Percentiles rank a stretch among this genome's conserved stretches.
Evolutionary conservation across 768 basidiomycete species (phyloP).

Genomic region (Lentinus tigrinus): DNA sequence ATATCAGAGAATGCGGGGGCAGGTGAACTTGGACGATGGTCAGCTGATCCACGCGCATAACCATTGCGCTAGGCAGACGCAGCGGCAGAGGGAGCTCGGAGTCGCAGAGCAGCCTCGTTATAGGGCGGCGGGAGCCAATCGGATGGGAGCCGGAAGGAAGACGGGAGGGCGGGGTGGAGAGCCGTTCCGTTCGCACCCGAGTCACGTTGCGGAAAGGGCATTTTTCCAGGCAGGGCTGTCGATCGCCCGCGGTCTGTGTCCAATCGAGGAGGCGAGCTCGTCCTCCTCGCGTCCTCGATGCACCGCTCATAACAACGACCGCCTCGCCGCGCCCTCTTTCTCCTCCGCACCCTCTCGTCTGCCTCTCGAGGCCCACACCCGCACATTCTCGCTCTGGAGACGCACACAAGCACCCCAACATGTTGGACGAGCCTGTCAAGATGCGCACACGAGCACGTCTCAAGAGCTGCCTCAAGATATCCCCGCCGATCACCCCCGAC

Average conservation of each 20-base stretch:
- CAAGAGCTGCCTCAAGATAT: conserved; percentile 25
- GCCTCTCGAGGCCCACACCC: background rate
- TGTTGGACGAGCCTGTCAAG: background rate
- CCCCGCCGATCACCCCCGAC: conserved; percentile 20
- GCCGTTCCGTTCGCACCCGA: conserved; percentile 16
- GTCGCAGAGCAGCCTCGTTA: too few relatives aligned
- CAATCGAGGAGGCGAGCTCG: conserved; percentile 5
- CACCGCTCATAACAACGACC: conserved; percentile 11
- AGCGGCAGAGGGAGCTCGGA: too few relatives aligned
- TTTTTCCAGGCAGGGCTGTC: conserved; percentile 11
- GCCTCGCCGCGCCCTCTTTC: background rate
- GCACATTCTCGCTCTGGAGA: background rate
- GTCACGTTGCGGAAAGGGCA: conserved; percentile 11
- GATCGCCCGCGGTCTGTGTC: conserved; percentile 12
- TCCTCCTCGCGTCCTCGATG: background rate
- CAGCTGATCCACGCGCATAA: too few relatives aligned
- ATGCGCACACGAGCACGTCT: conserved; percentile 14
- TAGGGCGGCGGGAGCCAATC: conserved; percentile 13
- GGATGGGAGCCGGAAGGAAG: conserved; percentile 2
- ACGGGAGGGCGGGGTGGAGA: conserved; percentile 5
- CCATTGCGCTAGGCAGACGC: too few relatives aligned
- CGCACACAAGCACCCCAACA: background rate
- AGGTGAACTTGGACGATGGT: too few relatives aligned
- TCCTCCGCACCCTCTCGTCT: background rate
- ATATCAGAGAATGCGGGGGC: too few relatives aligned